Evolutionary conservation across 1,284 basidiomycete species (phyloP), one percentile per base, ranked within the genome.

Genomic region (Paramarasmius palmivorus): DNA sequence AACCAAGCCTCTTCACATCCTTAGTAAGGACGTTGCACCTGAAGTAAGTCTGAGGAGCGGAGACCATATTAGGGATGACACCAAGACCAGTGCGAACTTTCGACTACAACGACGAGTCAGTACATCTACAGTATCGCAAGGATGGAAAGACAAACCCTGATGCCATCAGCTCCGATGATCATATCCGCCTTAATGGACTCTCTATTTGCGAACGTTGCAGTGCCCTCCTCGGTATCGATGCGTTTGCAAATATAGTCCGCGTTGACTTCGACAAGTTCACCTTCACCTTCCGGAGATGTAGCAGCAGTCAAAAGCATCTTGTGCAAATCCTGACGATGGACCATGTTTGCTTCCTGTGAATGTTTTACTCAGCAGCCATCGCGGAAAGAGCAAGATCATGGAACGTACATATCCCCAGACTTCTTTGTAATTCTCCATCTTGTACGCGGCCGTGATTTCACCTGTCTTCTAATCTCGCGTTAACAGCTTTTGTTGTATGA

Each of bases 91-190:
- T 56, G 29, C 67, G 57, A 25, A 68, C 63, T 46, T 29, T 26
- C 6, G 44, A 46, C 44, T 46, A 32, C 23, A n/a, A n/a, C n/a
- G n/a, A n/a, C n/a, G n/a, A n/a, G n/a, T n/a, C 37, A 23, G 36
- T 9, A 41, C 2, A 9, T 9, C 46, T 41, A 32, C 26, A 20
- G 40, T 19, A 4, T n/a, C n/a, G 47, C 22, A 14, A 49, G 22
- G 2, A 47, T 14, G 1, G 14, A 9, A 8, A 25, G 52, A 55
- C 60, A 8, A 49, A 65, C 63, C 51, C 60, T 70, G 42, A 75
- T 68, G 39, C 73, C 73, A 52, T 74, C 73, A 12, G 71, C 70
- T 20, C 71, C 73, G n/a, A 75, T 57, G 42, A 74, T 67, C 14
- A 75, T 50, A 60, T 74, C 71, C 32, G 66, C 68, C 7, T 60